phyloP scores from a whole-genome alignment of 108 stramenopile species.

The Nitzschia sp. region DNA sequence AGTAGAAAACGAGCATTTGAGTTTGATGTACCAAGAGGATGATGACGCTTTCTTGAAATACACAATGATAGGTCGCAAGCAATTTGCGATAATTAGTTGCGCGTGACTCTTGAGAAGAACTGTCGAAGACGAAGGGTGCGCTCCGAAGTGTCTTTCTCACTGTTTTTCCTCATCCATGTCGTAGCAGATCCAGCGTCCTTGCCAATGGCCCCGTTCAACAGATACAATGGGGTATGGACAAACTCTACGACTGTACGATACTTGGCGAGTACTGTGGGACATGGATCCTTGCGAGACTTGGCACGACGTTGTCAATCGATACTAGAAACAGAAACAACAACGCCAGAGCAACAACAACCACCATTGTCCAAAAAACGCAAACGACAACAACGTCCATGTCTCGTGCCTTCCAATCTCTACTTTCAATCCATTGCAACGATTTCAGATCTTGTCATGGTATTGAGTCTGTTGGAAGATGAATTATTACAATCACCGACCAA shows the following conservation, averaged over 20 bases:
- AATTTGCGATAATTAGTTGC: constrained; percentile 30
- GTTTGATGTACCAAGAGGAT: constrained; percentile 9
- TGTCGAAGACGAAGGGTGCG: no score
- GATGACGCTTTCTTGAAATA: constrained; percentile 31
- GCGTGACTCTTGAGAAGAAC: constrained; percentile 14
- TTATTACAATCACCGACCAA: background rate
- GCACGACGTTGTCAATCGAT: constrained; percentile 2
- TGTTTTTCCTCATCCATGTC: no score
- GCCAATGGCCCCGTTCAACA: no score
- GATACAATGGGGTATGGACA: no score
- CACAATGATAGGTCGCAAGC: constrained; percentile 40
- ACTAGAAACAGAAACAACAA: background rate
- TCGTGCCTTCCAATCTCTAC: background rate
- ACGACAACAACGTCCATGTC: background rate
- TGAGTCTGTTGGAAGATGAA: background rate
- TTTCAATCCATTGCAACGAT: background rate
- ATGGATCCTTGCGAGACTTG: background rate
- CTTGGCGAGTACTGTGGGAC: constrained; percentile 6
- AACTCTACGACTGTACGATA: constrained; percentile 6
- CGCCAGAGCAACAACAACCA: background rate
- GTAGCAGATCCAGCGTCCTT: no score
- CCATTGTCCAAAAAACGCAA: background rate
- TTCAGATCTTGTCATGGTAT: background rate
- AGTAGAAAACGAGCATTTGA: background rate
- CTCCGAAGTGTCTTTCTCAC: no score